Conservation (phyloP, 768 basidiomycete species). For the Leccinum incarnatum region DNA sequence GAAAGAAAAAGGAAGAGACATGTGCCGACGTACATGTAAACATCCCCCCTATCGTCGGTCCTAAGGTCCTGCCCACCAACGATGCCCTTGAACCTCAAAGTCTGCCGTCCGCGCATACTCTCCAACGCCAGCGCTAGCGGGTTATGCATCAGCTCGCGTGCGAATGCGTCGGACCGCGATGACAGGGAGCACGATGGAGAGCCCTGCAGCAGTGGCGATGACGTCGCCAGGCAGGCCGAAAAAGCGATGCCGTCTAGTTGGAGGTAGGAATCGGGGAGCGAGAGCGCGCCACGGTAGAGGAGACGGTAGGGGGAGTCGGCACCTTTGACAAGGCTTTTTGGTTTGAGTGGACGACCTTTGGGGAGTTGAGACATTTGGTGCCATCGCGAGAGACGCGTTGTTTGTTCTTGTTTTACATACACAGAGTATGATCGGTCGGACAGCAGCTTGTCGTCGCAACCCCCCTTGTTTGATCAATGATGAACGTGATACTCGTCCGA, state of each 20-base stretch:
- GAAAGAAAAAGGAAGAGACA: no score
- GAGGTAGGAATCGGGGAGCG: constrained; percentile 64
- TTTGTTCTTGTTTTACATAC: no score
- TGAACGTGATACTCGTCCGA: no score
- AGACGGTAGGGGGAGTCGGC: no score
- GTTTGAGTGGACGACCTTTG: no score
- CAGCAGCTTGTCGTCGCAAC: no score
- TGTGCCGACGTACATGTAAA: constrained; percentile 40
- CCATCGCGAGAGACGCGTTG: no score
- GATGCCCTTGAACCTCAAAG: constrained; percentile 55
- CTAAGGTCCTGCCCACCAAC: constrained; percentile 53
- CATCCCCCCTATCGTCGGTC: constrained; percentile 55
- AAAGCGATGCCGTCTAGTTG: constrained; percentile 66
- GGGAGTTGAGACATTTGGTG: no score
- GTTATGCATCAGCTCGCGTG: constrained; percentile 56
- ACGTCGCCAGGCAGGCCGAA: constrained; percentile 41
- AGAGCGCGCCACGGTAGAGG: constrained; percentile 72
- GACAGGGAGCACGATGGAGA: constrained; percentile 4
- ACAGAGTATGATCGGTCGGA: no score
- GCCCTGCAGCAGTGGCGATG: constrained; percentile 24
- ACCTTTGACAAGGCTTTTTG: not conserved
- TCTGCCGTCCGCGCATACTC: constrained; percentile 74
- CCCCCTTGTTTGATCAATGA: no score
- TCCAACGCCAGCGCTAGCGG: constrained; percentile 71
- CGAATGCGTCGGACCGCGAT: constrained; percentile 24